Evolutionary conservation across 129 eudicot genomes (phyloP).

Genomic region (Solidago caesia): DNA sequence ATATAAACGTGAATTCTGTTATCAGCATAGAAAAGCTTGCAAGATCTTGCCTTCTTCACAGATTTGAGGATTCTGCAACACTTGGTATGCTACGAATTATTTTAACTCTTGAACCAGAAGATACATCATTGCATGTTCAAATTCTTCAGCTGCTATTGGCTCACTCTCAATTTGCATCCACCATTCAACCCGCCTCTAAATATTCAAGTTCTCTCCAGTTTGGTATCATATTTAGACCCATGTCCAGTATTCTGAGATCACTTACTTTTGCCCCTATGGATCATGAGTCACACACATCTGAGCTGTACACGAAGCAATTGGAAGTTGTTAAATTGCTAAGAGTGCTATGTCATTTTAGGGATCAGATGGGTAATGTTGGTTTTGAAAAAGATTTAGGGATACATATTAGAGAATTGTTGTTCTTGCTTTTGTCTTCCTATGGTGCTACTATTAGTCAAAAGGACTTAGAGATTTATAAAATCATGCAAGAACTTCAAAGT

Average conservation of each 20-base stretch:
- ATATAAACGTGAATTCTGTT: constrained; percentile 40
- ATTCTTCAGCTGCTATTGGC: constrained; percentile 64
- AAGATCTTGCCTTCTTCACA: constrained; percentile 58
- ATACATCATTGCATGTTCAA: constrained; percentile 42
- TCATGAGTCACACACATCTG: constrained; percentile 23
- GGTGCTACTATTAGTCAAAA: constrained; percentile 73
- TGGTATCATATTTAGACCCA: constrained; percentile 69
- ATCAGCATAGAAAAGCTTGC: constrained; percentile 60
- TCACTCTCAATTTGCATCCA: constrained; percentile 66
- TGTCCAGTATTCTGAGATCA: constrained; percentile 77
- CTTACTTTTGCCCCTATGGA: constrained; percentile 27
- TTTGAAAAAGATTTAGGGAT: constrained; percentile 52
- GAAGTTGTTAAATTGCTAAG: constrained; percentile 77
- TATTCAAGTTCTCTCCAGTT: constrained; percentile 42
- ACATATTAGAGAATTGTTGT: constrained; percentile 55
- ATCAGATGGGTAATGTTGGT: constrained; percentile 32
- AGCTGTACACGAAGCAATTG: constrained; percentile 40
- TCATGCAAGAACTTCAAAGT: constrained; percentile 63
- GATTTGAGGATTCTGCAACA: constrained; percentile 70
- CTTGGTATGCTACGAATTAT: constrained; percentile 53
- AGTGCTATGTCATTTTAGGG: constrained; percentile 41
- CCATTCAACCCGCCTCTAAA: constrained; percentile 39
- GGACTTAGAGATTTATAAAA: constrained; percentile 74
- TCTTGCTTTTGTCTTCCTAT: constrained; percentile 73
- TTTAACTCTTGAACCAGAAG: constrained; percentile 41